A percentile compares a stretch with the other conserved stretches of the same genome.
Evolutionary conservation across 169 alveolate species (phyloP).

Genomic region (Eimeria maxima): DNA sequence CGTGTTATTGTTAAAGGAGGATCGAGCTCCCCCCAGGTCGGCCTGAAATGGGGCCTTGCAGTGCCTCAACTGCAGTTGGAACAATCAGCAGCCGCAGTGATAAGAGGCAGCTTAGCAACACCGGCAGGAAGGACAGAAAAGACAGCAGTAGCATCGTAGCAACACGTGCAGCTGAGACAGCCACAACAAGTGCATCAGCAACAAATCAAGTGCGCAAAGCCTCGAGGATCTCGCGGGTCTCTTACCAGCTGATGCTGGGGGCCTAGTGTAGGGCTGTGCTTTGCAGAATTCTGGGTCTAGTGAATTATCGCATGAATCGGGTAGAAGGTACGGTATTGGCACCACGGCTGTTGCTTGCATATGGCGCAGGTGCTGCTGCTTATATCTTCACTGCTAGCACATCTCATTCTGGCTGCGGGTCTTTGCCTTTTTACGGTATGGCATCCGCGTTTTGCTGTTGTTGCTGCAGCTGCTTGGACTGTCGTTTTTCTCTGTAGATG

Average conservation of each 20-base stretch:
- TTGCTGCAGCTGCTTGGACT: not conserved
- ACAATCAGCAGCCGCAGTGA: not conserved
- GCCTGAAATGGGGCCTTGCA: not conserved
- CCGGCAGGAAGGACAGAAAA: not conserved
- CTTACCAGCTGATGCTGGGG: not conserved
- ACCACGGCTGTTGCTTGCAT: not conserved
- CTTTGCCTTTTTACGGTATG: constrained; percentile 57
- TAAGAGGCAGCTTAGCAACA: not conserved
- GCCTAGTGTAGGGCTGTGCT: not conserved
- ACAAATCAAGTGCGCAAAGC: not conserved
- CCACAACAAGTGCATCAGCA: not conserved
- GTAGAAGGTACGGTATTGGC: not conserved
- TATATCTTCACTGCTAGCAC: constrained; percentile 33
- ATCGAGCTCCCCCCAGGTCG: constrained; percentile 33
- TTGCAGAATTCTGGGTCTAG: no score
- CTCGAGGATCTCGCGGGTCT: not conserved
- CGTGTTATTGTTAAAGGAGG: constrained; percentile 30
- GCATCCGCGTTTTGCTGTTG: not conserved
- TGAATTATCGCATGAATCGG: not conserved
- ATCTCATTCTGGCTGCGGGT: constrained; percentile 56
- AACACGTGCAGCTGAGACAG: not conserved
- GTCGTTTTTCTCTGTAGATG: not conserved
- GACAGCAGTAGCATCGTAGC: not conserved
- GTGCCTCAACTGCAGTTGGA: not conserved
- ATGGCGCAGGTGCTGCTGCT: constrained; percentile 43